Evolutionary conservation across 2,329 filamentous ascomycete genomes (phyloP), one percentile per base, ranked within the genome.

Genomic region (Epichloe aotearoae): DNA sequence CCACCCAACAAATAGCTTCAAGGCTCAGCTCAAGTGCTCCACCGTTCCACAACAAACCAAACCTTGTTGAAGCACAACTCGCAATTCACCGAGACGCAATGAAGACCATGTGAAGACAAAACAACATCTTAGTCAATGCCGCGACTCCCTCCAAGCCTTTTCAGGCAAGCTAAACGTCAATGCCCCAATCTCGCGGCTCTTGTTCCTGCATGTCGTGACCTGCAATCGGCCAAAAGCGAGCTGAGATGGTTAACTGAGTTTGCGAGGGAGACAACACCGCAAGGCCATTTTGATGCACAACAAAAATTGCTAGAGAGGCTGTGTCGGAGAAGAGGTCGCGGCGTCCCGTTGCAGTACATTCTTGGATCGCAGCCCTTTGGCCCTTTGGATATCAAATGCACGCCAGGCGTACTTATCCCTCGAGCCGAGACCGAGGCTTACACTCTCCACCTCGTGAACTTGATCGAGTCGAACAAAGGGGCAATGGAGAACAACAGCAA

Each of bases 361-460:
- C 71, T 98, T 1, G 89, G 89, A 3, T 82, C 83, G 5, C 89
- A 96, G 64, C 93, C 85, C 2, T 97, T 98, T 67, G 91, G 90
- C 0, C 70, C 80, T 4, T 68, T 97, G 15, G 84, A 95, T 41
- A 84, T 98, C 44, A 69, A 75, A 50, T 96, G 90, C 62, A 73
- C 72, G 30, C 77, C 73, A 11, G 87, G 87, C 2, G 90, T 97
- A 5, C 71, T 98, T 51, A 95, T 97, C 56, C 93, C 93, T 37
- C 78, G 91, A 71, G 73, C 78, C 23, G 85, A 89, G 64, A 88
- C 86, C 3, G 85, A 88, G 66, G 75, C 82, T 2, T 86, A 83
- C 62, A 80, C 77, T 1, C 64, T 70, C 30, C 69, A 80, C 57
- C 69, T 86, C 11, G 76, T 75, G 37, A 61, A 67, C 5, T 55